phyloP scores from a whole-genome alignment of 768 basidiomycete species.

The Psilocybe subaeruginosa region DNA sequence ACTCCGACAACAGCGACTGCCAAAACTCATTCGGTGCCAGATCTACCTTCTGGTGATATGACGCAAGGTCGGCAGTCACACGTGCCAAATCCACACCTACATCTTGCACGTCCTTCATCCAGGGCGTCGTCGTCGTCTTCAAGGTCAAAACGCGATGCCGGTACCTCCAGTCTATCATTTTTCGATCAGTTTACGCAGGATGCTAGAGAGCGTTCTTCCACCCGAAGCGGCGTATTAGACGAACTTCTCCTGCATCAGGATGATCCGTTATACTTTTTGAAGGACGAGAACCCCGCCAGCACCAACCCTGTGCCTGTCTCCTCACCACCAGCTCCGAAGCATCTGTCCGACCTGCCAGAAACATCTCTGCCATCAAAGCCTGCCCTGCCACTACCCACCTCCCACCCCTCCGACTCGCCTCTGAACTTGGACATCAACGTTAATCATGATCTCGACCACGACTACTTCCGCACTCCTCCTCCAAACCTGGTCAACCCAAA shows the following conservation, averaged over 20 bases:
- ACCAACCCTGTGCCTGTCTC: not conserved
- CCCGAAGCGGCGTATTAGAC: constrained; percentile 56
- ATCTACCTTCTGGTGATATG: not conserved
- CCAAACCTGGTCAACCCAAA: not conserved
- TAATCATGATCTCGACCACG: constrained; percentile 38
- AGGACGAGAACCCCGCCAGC: constrained; percentile 19
- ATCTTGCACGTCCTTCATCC: not conserved
- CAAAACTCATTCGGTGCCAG: not conserved
- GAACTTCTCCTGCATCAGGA: constrained; percentile 70
- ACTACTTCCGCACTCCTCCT: constrained; percentile 30
- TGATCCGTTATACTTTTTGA: constrained; percentile 69
- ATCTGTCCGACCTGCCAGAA: not conserved
- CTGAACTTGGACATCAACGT: constrained; percentile 18
- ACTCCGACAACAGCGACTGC: constrained; percentile 12
- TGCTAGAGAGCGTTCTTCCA: constrained; percentile 58
- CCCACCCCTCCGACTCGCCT: not conserved
- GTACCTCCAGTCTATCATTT: constrained; percentile 40
- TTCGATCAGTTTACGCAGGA: constrained; percentile 63
- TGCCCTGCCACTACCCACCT: not conserved
- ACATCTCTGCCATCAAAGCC: not conserved
- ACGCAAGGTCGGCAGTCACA: not conserved
- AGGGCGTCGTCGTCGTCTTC: constrained; percentile 7
- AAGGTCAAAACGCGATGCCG: not conserved
- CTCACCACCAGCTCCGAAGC: not conserved
- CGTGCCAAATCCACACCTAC: no score